Evolutionary conservation across 2,329 filamentous ascomycete genomes (phyloP), one percentile per base, ranked within the genome.

Genomic region (Exophiala mesophila): DNA sequence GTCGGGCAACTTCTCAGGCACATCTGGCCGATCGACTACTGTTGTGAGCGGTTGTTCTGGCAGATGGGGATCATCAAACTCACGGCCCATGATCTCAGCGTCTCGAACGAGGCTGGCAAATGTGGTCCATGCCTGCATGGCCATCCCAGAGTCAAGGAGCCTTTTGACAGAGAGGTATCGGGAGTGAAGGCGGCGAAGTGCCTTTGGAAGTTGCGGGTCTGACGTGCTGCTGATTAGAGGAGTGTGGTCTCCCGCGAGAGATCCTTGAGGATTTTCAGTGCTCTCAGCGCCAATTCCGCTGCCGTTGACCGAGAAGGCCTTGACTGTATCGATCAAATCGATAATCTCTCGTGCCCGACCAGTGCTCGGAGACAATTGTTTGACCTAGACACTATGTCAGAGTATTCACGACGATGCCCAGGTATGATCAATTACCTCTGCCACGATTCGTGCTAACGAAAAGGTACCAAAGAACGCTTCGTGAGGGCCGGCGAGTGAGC

Each of bases 61-160:
- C n/a, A n/a, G n/a, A n/a, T n/a, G n/a, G n/a, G n/a, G n/a, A n/a
- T n/a, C n/a, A n/a, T n/a, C 13, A 40, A 33, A 19, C 49, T 44
- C 39, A 49, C 50, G 36, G 4, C 44, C 47, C 33, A 43, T 18
- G 9, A 47, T 13, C 26, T 49, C 30, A 29, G 44, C 50, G 32
- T 47, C 41, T 19, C 47, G 44, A 15, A 47, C 34, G 15, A 49
- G 34, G 28, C 44, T 43, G 8, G 38, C 33, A 31, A 46, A 41
- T 12, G 39, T 26, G 18, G 41, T 36, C 50, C 46, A 49, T 19
- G 46, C 50, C 36, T 45, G 41, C 9, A 31, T 37, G n/a, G 44
- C 44, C 32, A 21, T 41, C 5, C 50, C 50, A 20, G 23, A 21
- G 15, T 39, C 39, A 12, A 52, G 44, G 9, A 47, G 41, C 16